Evolutionary conservation across 2,329 filamentous ascomycete genomes (phyloP), one percentile per base, ranked within the genome.

Genomic region (Beauveria pseudobassiana): DNA sequence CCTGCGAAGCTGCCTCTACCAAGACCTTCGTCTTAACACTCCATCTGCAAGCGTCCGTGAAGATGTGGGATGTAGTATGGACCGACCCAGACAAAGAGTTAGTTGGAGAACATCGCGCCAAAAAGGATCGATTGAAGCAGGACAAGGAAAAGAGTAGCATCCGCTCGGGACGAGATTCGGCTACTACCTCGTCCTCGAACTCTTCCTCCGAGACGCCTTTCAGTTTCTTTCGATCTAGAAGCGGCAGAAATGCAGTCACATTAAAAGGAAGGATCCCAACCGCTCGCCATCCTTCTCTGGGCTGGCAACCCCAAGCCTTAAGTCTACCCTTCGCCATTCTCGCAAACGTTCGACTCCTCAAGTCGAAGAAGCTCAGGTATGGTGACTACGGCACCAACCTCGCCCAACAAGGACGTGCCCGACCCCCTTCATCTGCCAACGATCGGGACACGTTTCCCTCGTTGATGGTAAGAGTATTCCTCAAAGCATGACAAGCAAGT

Each of bases 11-110:
- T 22, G 12, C 46, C 46, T 20, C 14, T 22, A 10, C 22, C 34
- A 30, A 42, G 34, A 22, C 20, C 12, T n/a, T 58, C 28, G 34
- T 42, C 56, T 22, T 3, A 28, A 28, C 22, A 14, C 3, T 51
- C 10, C 24, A 7, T 22, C 48, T 42, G 46, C 56, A 51, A 43
- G 16, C 34, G 12, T n/a, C 28, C 50, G 49, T 48, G 66, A 70
- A 62, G 50, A 86, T 86, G 83, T 85, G 83, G 68, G 82, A 85
- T 68, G 79, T 85, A 38, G 73, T 82, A 52, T 86, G 83, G 83
- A 81, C 81, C 4, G 82, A 85, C 62, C 80, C 79, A 24, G 74
- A 80, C 55, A 73, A 76, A 62, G 80, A 85, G 71, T 75, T 78
- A 9, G 77, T 84, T 18, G 80, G 82, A 3, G 79, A 85, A 68